phyloP scores from a whole-genome alignment of 345 rosid species.

The Citrus unshiu region DNA sequence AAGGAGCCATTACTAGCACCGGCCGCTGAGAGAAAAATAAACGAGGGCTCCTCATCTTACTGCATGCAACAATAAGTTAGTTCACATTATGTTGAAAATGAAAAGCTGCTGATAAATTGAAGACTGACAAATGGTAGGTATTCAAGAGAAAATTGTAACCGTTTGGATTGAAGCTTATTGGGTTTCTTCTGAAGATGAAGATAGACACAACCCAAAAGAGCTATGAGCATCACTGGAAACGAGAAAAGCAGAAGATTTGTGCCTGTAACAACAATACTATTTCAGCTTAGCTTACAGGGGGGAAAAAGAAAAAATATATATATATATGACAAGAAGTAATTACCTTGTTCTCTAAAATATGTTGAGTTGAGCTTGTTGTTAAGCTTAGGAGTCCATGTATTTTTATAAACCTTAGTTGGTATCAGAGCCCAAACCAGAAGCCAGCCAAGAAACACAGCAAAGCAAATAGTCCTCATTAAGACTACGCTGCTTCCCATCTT shows the following conservation, averaged over 20 bases:
- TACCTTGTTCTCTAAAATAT: conserved; percentile 58
- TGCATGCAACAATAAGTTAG: neutral
- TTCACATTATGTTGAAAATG: neutral
- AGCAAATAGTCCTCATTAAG: conserved; percentile 21
- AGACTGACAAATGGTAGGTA: neutral
- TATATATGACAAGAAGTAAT: neutral
- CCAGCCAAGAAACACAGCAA: conserved; percentile 47
- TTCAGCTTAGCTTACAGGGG: neutral
- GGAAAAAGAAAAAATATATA: no score
- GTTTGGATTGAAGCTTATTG: conserved; percentile 12
- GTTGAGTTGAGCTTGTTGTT: conserved; percentile 38
- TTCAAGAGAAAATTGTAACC: conserved; percentile 25
- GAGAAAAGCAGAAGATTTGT: conserved; percentile 55
- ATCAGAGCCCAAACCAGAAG: conserved; percentile 48
- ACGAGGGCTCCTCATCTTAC: neutral
- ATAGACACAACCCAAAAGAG: conserved; percentile 52
- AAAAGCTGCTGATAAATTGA: neutral
- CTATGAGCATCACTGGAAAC: conserved; percentile 56
- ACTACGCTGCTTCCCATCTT: conserved; percentile 14
- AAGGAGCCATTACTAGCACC: conserved; percentile 52
- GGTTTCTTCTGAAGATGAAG: conserved; percentile 49
- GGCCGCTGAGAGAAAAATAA: conserved; percentile 24
- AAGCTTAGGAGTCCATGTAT: conserved; percentile 42
- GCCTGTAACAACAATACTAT: conserved; percentile 30
- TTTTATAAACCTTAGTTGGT: conserved; percentile 41